Base-by-base conservation (phyloP, 164 flowering plant species). In the Umbilicus rupestris region DNA sequence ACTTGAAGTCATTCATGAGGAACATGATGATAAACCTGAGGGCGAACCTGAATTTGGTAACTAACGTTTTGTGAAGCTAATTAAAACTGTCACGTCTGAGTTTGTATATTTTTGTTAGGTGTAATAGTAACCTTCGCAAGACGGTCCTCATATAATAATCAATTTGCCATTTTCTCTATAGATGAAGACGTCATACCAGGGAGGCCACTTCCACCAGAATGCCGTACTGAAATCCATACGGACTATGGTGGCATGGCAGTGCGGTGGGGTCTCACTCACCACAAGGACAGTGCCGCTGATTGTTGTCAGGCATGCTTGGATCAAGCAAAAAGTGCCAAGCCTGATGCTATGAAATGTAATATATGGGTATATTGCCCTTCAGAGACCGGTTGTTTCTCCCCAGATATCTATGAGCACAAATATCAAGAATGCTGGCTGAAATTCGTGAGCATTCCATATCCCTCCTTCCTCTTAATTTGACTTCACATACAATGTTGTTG, bases 301-400 rank as follows among this genome's bases (percentile, higher is more conserved):
- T 95, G 99, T 74, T 95, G 99, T 67, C 87, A 88, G 79, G 97
- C 99, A 49, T 95, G 99, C 75, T 82, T 95, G 69, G 96, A 95
- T 78, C 99, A 92, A 15, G 96, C 97, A 63, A 87, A 77, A 76
- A 57, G 63, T 68, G 97, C 97, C 63, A 85, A 78, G 72, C 86
- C 86, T 8, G 92, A 83, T 45, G 85, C 92, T 70, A 81, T 55
- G 84, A 90, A 77, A 77, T 95, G 99, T 78, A 95, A 92, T 66
- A 76, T 87, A 71, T 95, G 99, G 99, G 99, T 95, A 57, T 95
- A 92, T 78, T 95, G 99, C 75, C 99, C 99, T 11, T 83, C 84
- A 2, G 96, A 88, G 71, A 45, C 67, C 19, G 99, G 99, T 11
- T 95, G 99, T 72, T 76, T 80, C 73, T 95, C 99, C 19, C 99